Base-by-base conservation (phyloP, 306 rosid species). In the Mucuna pruriens region DNA sequence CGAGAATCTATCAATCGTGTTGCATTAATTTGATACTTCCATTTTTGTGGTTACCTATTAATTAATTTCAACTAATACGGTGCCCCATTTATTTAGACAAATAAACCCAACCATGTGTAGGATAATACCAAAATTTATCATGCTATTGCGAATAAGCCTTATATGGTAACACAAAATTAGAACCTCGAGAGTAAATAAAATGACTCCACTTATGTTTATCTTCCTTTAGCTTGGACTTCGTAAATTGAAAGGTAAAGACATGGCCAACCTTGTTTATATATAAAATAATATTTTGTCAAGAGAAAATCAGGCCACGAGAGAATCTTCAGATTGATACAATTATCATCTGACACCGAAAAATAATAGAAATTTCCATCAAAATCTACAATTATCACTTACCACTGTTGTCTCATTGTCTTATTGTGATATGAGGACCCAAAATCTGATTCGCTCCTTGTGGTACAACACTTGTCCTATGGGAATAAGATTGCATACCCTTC, bases 11-110 rank as follows among this genome's bases (percentile, higher is more conserved):
- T 75, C 80, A 22, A 16, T 23, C 15, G 1, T 48, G 25, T 75
- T 63, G 61, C 79, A 71, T 75, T 84, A 39, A 85, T 58, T 82
- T 65, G 11, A 82, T 20, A 23, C 48, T 71, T 38, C 65, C 64
- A 7, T 75, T 74, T 74, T 12, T 51, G 55, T 31, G 33, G 6
- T 77, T 58, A 42, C 34, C 31, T 23, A 64, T 65, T 44, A 52
- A 20, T 61, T 34, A 65, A 65, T 65, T 76, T 33, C 64, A 72
- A 31, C 48, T 33, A 72, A 72, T 54, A 9, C 76, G 6, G 13
- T 65, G 54, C 2, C 63, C 48, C 73, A 77, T 75, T 44, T 42
- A 36, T 54, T 34, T 73, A 19, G 16, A 12, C 40, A 15, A 6
- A 74, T 23, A 23, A 58, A 58, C 7, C 80, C 62, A 45, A 19